Evolutionary conservation across 2,329 filamentous ascomycete species (phyloP), one percentile per base, ranked within the genome.

Genomic region (Alternaria sp.): DNA sequence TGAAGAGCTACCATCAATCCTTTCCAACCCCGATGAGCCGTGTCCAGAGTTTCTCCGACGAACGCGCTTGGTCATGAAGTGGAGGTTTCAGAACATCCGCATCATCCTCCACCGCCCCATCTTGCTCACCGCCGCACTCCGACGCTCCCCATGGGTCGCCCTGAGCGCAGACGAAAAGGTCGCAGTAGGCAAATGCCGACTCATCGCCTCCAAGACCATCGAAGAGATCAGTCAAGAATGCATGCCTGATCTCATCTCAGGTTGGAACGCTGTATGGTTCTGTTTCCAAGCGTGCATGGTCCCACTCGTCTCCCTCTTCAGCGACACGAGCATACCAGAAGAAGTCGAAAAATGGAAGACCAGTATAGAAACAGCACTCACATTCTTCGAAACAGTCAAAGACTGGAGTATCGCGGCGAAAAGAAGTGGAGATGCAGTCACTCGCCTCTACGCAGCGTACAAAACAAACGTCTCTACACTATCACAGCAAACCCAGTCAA

Each of bases 261-360:
- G 91, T 9, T 94, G 91, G 91, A 92, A 93, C 75, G 91, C 90
- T 0, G 91, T 92, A 3, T 93, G 91, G 91, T 90, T 93, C 79
- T 86, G 92, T 62, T 94, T 93, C 80, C 91, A 94, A 77, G 91
- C 91, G 0, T 88, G 88, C 66, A 92, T 94, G 89, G 89, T 94
- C 9, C 91, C 91, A 0, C 85, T 95, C 1, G 86, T 95, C 11
- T 90, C 88, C 21, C 83, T 94, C 12, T 93, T 93, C 76, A 90
- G 88, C 83, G 89, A 93, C 74, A 83, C 79, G 8, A 74, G 75
- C 72, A 74, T 77, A 51, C 75, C 76, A 3, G 78, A 81, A 17
- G 77, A 83, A 32, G 71, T 75, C 6, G 75, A 80, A 19, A 80
- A 79, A 21, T 84, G 83, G 83, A 71, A 74, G 15, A 57, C 67